Conservation (phyloP, 2,329 filamentous ascomycete species). For the Helicocarpus griseus region DNA sequence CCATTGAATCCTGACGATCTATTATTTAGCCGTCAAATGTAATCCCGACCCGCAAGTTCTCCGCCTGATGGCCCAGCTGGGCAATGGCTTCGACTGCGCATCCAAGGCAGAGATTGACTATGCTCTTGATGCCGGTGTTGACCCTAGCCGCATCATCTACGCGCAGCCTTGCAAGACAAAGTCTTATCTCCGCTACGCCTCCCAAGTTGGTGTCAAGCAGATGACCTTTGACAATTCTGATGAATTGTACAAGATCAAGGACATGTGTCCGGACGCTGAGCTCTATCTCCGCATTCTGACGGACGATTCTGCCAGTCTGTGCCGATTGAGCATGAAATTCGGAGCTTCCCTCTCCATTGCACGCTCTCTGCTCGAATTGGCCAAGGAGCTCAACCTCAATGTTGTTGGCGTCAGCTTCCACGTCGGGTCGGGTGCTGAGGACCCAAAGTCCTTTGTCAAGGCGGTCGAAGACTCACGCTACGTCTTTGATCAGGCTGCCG, state of each 20-base stretch:
- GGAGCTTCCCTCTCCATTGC: constrained; percentile 81
- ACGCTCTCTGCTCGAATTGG: constrained; percentile 64
- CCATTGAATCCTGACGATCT: neutral
- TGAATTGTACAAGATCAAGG: constrained; percentile 95
- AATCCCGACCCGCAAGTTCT: constrained; percentile 90
- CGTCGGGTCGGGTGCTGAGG: constrained; percentile 89
- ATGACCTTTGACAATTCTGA: constrained; percentile 99
- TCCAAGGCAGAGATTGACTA: constrained; percentile 96
- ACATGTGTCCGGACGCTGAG: constrained; percentile 79
- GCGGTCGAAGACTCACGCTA: constrained; percentile 79
- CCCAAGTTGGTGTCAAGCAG: constrained; percentile 76
- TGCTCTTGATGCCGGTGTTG: constrained; percentile 71
- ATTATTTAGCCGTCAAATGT: constrained; percentile 76
- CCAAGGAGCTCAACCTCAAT: constrained; percentile 73
- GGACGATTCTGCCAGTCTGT: constrained; percentile 89
- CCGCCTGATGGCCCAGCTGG: constrained; percentile 74
- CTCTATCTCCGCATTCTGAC: constrained; percentile 91
- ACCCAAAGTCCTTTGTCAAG: constrained; percentile 83
- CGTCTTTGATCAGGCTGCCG: constrained; percentile 77
- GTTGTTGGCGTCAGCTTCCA: constrained; percentile 97
- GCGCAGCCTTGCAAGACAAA: constrained; percentile 99
- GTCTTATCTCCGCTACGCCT: constrained; percentile 88
- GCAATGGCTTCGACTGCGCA: constrained; percentile 94
- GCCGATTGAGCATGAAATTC: constrained; percentile 94
- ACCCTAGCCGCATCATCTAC: constrained; percentile 90